Evolutionary conservation across 305 asterid genomes (phyloP), one percentile per base, ranked within the genome.

Genomic region (Fraxinus latifolia): DNA sequence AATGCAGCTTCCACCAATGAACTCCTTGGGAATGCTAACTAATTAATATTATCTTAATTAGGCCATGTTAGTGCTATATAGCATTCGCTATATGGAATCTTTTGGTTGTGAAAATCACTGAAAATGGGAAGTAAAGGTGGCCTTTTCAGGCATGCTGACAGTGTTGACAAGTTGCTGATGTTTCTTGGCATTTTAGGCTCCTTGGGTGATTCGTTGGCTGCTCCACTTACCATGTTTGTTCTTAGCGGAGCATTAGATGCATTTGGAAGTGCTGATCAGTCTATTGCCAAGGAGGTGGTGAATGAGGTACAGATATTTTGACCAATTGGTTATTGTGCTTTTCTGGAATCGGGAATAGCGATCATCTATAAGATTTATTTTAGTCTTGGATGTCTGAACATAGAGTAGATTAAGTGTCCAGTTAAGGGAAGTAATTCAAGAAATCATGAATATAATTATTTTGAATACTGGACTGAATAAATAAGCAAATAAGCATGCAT

Each of bases 181-280:
- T 77, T 86, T 29, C 33, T 86, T n/a, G 94, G 93, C 5, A 74
- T 81, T 23, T 21, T 91, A 47, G 91, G 83, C n/a, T 73, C 89
- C 77, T 33, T 91, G 11, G 94, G 90, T 44, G 89, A 91, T 77
- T 92, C 93, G 5, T 65, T 89, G 12, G 84, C 87, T 58, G 47
- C 83, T 71, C 91, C 94, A 0, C 23, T 87, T 53, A 86, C 90
- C 50, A 82, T 91, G 93, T 85, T 80, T 29, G 44, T 85, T 12
- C 81, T 85, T n/a, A 89, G 92, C 68, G 88, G 91, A 47, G 86
- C 89, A 21, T 84, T 91, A 42, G 89, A 86, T 67, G 89, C 87
- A 14, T 90, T 88, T 76, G 93, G 95, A 19, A 60, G 70, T 25
- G 83, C 90, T 31, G 85, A 83, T 70, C 80, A 68, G 80, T 84